phyloP scores from a whole-genome alignment of 2,329 filamentous ascomycete species.

The Venturia effusa region DNA sequence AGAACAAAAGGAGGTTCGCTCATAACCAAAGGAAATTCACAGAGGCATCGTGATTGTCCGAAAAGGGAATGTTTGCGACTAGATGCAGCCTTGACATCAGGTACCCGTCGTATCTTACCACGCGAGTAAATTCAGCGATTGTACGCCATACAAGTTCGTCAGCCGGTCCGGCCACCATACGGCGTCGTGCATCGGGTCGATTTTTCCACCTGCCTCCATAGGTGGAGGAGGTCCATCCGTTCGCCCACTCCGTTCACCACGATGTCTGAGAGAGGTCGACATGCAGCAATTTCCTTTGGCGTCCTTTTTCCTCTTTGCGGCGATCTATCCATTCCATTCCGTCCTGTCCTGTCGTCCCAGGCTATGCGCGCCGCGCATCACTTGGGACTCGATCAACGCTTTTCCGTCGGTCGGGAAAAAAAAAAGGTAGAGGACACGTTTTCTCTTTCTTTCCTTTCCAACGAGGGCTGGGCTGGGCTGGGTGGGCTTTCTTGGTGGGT shows the following conservation, averaged over 20 bases:
- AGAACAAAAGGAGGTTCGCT: neutral
- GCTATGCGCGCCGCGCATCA: neutral
- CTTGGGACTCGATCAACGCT: neutral
- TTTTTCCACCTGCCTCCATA: neutral
- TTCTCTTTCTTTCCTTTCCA: neutral
- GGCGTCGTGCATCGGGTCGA: neutral
- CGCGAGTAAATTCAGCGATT: neutral
- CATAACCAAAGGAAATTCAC: neutral
- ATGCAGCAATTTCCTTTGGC: neutral
- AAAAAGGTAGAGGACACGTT: neutral
- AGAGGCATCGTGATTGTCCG: neutral
- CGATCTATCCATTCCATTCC: neutral
- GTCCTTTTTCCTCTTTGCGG: neutral
- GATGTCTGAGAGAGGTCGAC: neutral
- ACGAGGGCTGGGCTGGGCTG: neutral
- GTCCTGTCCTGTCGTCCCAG: neutral
- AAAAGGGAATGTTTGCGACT: neutral
- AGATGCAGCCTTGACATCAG: slow-evolving; percentile 5
- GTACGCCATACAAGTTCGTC: neutral
- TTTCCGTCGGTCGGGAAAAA: too few relatives aligned
- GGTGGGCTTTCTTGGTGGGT: too few relatives aligned
- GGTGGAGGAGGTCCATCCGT: neutral
- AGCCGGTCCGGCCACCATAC: too few relatives aligned
- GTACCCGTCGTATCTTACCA: neutral
- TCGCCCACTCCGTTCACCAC: neutral